phyloP scores from a whole-genome alignment of 2,329 filamentous ascomycete species.

The Knufia fluminis region DNA sequence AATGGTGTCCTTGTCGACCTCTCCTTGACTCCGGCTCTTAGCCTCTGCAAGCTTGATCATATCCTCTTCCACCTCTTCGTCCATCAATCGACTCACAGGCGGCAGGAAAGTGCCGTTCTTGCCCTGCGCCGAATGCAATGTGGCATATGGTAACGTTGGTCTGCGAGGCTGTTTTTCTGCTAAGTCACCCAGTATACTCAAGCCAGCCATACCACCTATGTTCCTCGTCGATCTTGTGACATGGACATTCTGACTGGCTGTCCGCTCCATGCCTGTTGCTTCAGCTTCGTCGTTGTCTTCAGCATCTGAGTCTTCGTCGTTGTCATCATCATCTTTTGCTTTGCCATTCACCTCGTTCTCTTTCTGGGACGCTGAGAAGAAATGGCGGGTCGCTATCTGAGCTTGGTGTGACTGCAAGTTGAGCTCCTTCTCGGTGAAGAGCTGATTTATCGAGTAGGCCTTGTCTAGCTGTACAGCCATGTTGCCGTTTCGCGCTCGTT shows the following conservation, averaged over 20 bases:
- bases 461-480: slow-evolving; percentile 49
- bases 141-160: slow-evolving; percentile 38
- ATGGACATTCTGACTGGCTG: slow-evolving; percentile 47
- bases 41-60: slow-evolving; percentile 33
- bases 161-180: slow-evolving; percentile 41
- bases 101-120: slow-evolving; percentile 31
- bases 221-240: slow-evolving; percentile 46
- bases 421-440: slow-evolving; percentile 60
- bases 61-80: slow-evolving; percentile 40
- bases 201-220: slow-evolving; percentile 40
- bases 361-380: slow-evolving; percentile 47
- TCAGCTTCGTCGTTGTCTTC: slow-evolving; percentile 34
- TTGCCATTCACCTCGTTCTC: slow-evolving; percentile 24
- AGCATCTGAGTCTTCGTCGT: slow-evolving; percentile 32
- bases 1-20: slow-evolving; percentile 34
- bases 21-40: slow-evolving; percentile 30
- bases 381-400: slow-evolving; percentile 48
- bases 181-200: slow-evolving; percentile 48
- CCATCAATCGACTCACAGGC: slow-evolving; percentile 35
- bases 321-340: slow-evolving; percentile 31
- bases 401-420: slow-evolving; percentile 53
- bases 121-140: slow-evolving; percentile 37
- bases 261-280: slow-evolving; percentile 52
- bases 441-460: slow-evolving; percentile 52
- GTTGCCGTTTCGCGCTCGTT: slow-evolving; percentile 44